Evolutionary conservation across 2,329 filamentous ascomycete genomes (phyloP), one percentile per base, ranked within the genome.

Genomic region (Hirsutella thompsonii): DNA sequence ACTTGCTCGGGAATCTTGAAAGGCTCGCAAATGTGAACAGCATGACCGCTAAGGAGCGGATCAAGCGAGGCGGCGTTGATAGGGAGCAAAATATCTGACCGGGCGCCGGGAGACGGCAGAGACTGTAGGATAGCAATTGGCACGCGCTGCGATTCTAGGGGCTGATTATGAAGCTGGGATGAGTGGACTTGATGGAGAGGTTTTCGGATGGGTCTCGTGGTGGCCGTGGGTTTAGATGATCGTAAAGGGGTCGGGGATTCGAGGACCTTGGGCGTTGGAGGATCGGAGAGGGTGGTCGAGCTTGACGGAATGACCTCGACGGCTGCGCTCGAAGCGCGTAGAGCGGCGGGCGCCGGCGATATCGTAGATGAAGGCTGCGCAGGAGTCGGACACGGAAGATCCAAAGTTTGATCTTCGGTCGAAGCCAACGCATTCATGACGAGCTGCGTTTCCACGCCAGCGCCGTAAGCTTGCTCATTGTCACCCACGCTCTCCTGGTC

Each of bases 1-100:
- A 79, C 72, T 14, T 67, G 62, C 3, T 60, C 52, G 2, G 75
- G 73, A 19, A 82, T 67, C 38, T 64, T 68, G 59, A 73, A 79
- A 14, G 61, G 57, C 35, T 76, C 65, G 44, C 73, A 71, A 40
- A 81, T 65, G 50, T 79, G 68, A 41, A 74, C 63, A 41, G 71
- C 70, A 3, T 55, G 59, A 2, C 74, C 68, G 9, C 62, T 55
- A 9, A 69, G 48, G 28, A 82, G 71, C 11, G 64, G 55, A 6
- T 59, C 52, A n/a, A 77, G 63, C 2, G 68, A 62, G 8, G 67
- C 52, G 0, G 64, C 57, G 29, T 67, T 57, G 3, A 76, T 60
- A 13, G 68, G 68, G 40, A 79, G 62, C 40, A 78, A 63, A 8
- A 76, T 61, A 47, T 78, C 74, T 2, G 72, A 71, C 23, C 66